Conservation (phyloP, 805 yeast species). For the Kuraishia cidri region DNA sequence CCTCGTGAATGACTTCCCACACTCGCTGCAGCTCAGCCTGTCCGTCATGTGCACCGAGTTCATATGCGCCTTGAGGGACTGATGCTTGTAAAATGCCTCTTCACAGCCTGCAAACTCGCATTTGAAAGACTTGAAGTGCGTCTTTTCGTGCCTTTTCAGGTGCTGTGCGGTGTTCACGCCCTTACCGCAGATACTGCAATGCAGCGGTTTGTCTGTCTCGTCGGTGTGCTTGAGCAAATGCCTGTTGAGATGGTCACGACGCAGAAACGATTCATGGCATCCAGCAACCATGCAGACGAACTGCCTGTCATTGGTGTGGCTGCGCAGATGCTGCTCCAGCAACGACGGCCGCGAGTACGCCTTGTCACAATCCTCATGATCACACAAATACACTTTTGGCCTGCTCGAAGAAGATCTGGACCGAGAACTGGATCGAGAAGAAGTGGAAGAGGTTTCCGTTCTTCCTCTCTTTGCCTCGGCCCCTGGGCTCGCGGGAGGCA, state of each 20-base stretch:
- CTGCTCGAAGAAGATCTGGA: slow-evolving; percentile 31
- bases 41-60: slow-evolving; percentile 48
- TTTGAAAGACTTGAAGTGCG: slow-evolving; percentile 61
- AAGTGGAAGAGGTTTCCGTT: neutral
- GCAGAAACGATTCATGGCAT: slow-evolving; percentile 59
- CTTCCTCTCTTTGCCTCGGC: neutral
- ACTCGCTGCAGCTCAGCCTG: slow-evolving; percentile 46
- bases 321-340: slow-evolving; percentile 69
- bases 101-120: slow-evolving; percentile 58
- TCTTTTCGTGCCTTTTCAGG: slow-evolving; percentile 69
- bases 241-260: slow-evolving; percentile 76
- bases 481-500: too few species aligned
- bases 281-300: slow-evolving; percentile 44
- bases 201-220: slow-evolving; percentile 53
- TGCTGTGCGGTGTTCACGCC: slow-evolving; percentile 81
- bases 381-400: slow-evolving; percentile 57
- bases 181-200: slow-evolving; percentile 69
- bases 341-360: slow-evolving; percentile 76
- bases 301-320: slow-evolving; percentile 78
- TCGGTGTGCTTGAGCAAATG: slow-evolving; percentile 57
- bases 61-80: slow-evolving; percentile 66
- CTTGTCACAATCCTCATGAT: slow-evolving; percentile 59
- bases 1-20: slow-evolving; percentile 56
- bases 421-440: neutral
- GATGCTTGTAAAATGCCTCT: slow-evolving; percentile 66